Evolutionary conservation across 768 basidiomycete species (phyloP).

Genomic region (Leccinum longicurvipes): DNA sequence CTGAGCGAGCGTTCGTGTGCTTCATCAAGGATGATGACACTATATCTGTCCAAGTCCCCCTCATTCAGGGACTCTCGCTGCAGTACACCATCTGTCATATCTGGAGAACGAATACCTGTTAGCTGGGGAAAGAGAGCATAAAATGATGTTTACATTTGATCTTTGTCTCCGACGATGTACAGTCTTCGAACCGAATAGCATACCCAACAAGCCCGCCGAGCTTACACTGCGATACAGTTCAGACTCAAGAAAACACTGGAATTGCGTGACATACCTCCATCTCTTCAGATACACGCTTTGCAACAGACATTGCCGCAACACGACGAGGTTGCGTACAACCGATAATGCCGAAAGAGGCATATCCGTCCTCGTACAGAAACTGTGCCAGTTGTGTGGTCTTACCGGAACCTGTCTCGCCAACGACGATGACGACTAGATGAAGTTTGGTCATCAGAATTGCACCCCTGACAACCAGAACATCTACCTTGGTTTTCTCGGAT

Average conservation of each 20-base stretch:
- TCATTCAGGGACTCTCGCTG: slow-evolving; percentile 98
- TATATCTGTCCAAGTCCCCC: slow-evolving; percentile 96
- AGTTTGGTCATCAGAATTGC: background rate
- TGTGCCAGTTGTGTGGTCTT: slow-evolving; percentile 97
- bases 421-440: slow-evolving; percentile 78
- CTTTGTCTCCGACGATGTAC: slow-evolving; percentile 88
- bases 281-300: slow-evolving; percentile 99
- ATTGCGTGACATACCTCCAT: slow-evolving; percentile 71
- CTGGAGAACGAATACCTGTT: slow-evolving; percentile 37
- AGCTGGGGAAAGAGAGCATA: background rate
- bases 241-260: background rate
- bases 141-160: slow-evolving; percentile 80
- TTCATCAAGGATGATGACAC: slow-evolving; percentile 97
- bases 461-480: background rate
- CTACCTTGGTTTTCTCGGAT: slow-evolving; percentile 94
- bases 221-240: slow-evolving; percentile 56
- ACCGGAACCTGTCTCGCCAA: slow-evolving; percentile 99
- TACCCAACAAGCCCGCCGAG: slow-evolving; percentile 92
- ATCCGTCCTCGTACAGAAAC: slow-evolving; percentile 96
- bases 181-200: slow-evolving; percentile 98
- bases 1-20: slow-evolving; percentile 97
- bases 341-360: slow-evolving; percentile 83
- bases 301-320: slow-evolving; percentile 99
- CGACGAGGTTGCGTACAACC: slow-evolving; percentile 98
- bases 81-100: slow-evolving; percentile 98